Conservation (phyloP, 1,139 yeast species). For the Blastobotrys ciferrii region DNA sequence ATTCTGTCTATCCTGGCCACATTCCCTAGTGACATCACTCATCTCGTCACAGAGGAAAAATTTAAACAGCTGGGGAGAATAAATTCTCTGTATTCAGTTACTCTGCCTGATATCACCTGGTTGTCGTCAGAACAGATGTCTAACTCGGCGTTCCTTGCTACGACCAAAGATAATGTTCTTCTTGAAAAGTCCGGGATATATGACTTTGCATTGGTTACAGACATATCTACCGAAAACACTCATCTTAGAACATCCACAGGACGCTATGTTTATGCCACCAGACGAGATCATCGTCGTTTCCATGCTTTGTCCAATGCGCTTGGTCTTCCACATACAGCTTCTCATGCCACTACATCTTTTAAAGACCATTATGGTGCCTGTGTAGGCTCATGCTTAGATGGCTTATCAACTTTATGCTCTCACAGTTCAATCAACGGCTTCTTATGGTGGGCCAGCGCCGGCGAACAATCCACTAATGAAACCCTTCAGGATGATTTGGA, state of each 20-base stretch:
- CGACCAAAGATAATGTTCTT: conserved; percentile 70
- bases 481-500: conserved; percentile 35
- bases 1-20: conserved; percentile 49
- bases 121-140: conserved; percentile 20
- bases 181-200: conserved; percentile 50
- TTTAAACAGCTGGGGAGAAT: conserved; percentile 11
- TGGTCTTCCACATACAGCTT: conserved; percentile 23
- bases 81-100: conserved; percentile 49
- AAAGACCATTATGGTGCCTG: conserved; percentile 10
- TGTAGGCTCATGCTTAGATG: conserved; percentile 13
- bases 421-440: conserved; percentile 44
- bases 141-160: conserved; percentile 51
- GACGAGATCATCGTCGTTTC: conserved; percentile 33
- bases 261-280: conserved; percentile 22
- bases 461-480: conserved; percentile 49
- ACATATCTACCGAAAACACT: conserved; percentile 3
- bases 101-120: conserved; percentile 51
- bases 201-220: conserved; percentile 43
- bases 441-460: conserved; percentile 86
- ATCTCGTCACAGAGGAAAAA: conserved; percentile 24
- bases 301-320: conserved; percentile 26
- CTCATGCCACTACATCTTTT: conserved; percentile 1
- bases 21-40: conserved; percentile 42
- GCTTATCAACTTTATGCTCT: conserved; percentile 1
- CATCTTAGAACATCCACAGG: conserved; percentile 9